A percentile compares a stretch with the other conserved stretches of the same genome.
These are phyloP conservation scores for Melanomma pulvis-pyrius DNA, from an alignment of 495 filamentous ascomycete genomes.

Conservation along the genomic window DNA sequence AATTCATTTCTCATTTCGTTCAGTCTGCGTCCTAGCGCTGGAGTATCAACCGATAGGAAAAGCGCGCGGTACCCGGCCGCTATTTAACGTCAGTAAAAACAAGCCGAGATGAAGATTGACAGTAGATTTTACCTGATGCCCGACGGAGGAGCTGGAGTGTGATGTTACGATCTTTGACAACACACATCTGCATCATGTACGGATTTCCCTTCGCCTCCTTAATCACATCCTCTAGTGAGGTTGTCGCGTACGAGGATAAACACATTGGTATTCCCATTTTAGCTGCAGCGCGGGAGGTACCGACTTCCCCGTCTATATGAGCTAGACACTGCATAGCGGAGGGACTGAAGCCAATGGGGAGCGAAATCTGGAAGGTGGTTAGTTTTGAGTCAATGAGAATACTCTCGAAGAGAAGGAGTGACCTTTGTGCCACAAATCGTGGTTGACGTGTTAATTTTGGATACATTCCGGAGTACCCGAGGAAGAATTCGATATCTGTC, in stretches of 20 bases:
- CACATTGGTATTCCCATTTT: slow-evolving; percentile 55
- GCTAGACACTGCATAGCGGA: slow-evolving; percentile 53
- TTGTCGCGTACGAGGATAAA: slow-evolving; percentile 48
- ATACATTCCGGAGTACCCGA: too few species aligned
- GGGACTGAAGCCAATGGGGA: too few species aligned
- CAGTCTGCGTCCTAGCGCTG: slow-evolving; percentile 38
- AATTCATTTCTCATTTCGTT: slow-evolving; percentile 42
- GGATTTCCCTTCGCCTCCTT: slow-evolving; percentile 50
- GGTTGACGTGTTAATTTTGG: too few species aligned
- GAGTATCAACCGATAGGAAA: slow-evolving; percentile 40
- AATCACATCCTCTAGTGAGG: slow-evolving; percentile 43
- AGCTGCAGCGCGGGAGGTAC: slow-evolving; percentile 50
- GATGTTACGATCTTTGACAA: not conserved
- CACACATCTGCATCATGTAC: slow-evolving; percentile 35
- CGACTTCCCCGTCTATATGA: slow-evolving; percentile 55
- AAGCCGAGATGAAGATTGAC: too few species aligned
- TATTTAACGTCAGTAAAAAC: too few species aligned
- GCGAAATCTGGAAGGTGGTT: too few species aligned
- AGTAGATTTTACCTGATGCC: slow-evolving; percentile 1
- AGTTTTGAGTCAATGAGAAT: too few species aligned
- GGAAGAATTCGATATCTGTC: too few species aligned
- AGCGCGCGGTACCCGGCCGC: slow-evolving; percentile 37
- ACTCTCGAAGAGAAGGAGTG: too few species aligned
- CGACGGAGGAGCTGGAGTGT: not conserved
- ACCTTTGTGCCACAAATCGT: too few species aligned